phyloP scores from a whole-genome alignment of 176 grass and related monocot genomes.

The Secale cereale region DNA sequence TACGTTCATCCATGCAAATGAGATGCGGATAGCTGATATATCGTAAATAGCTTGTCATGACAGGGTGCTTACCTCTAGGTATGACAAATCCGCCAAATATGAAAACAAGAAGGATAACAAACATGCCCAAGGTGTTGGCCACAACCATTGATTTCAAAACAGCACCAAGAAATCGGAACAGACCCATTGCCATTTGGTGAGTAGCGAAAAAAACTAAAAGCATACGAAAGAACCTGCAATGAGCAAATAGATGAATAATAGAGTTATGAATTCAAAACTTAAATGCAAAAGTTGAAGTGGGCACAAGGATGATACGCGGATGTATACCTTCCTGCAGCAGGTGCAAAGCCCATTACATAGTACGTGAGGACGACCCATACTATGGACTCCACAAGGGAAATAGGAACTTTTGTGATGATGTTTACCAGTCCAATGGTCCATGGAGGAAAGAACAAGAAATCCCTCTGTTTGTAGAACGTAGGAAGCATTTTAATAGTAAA shows the following conservation, averaged over 20 bases:
- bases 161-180: conserved; percentile 83
- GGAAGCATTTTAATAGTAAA: conserved; percentile 61
- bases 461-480: conserved; percentile 61
- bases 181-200: conserved; percentile 70
- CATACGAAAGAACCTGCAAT: conserved; percentile 74
- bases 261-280: neutral
- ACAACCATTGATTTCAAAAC: conserved; percentile 76
- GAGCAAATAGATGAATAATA: conserved; percentile 2
- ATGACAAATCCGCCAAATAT: conserved; percentile 85
- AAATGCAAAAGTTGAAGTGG: neutral
- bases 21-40: neutral
- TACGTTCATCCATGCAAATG: conserved; percentile 9
- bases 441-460: conserved; percentile 54
- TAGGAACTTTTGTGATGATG: conserved; percentile 44
- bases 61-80: conserved; percentile 46
- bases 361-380: conserved; percentile 59
- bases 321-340: conserved; percentile 41
- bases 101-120: conserved; percentile 65
- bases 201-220: conserved; percentile 55
- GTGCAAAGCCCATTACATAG: conserved; percentile 61
- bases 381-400: conserved; percentile 44
- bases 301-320: neutral
- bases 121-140: conserved; percentile 71
- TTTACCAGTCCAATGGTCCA: conserved; percentile 52
- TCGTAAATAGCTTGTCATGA: neutral